Conservation (phyloP, 257 asterid species). For the Solanum appendiculatum region DNA sequence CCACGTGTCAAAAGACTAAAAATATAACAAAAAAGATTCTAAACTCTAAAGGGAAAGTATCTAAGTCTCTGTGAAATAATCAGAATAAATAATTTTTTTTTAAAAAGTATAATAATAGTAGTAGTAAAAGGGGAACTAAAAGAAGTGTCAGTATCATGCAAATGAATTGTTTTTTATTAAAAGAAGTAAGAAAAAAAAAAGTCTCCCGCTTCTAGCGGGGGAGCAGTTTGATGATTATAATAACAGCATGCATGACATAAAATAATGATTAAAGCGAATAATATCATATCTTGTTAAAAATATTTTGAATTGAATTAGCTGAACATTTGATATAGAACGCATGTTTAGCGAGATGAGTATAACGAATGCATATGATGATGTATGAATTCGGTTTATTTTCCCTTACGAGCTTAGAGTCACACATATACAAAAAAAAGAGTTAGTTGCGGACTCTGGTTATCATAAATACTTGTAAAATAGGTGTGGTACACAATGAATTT, state of each 20-base stretch:
- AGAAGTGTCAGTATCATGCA: slow-evolving; percentile 2
- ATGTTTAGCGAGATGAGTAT: not conserved
- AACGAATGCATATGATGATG: not conserved
- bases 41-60: not conserved
- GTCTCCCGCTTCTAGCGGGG: slow-evolving; percentile 50
- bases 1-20: not conserved
- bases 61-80: not conserved
- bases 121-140: not conserved
- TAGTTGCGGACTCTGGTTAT: not conserved
- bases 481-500: not conserved
- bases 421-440: too few relatives aligned
- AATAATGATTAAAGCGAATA: not conserved
- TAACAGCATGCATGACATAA: not conserved
- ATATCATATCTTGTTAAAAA: not conserved
- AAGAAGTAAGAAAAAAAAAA: not conserved
- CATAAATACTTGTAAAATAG: not conserved
- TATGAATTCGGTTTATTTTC: not conserved
- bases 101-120: not conserved
- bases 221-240: slow-evolving; percentile 43
- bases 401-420: not conserved
- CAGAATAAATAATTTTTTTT: not conserved
- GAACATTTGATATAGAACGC: not conserved
- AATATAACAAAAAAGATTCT: not conserved
- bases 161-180: not conserved
- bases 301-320: not conserved